These are phyloP conservation scores for Ceratobasidium papillatum DNA, from an alignment of 1,284 basidiomycete species.

Conservation along the genomic window DNA sequence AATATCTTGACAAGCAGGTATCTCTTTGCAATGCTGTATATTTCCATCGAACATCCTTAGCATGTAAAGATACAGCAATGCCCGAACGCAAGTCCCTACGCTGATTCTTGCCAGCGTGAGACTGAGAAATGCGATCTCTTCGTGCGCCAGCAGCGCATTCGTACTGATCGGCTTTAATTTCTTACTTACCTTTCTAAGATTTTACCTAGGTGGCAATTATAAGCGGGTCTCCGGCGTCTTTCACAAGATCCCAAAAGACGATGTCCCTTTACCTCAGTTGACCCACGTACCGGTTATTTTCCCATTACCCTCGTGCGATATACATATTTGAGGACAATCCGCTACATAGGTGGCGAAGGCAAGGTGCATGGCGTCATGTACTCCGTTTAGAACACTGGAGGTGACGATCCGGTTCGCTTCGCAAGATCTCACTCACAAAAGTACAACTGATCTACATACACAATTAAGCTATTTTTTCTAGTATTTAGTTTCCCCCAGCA, in stretches of 20 bases:
- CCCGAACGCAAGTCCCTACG: neutral
- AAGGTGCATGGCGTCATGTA: neutral
- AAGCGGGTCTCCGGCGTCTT: neutral
- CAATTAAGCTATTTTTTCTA: neutral
- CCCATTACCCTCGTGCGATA: neutral
- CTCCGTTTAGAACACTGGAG: neutral
- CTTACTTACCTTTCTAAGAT: neutral
- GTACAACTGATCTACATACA: neutral
- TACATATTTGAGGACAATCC: neutral
- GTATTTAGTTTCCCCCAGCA: neutral
- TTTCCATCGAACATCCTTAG: neutral
- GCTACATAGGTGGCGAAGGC: neutral
- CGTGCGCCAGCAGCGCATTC: neutral
- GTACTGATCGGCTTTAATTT: neutral
- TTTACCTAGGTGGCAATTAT: neutral
- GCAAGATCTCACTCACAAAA: neutral
- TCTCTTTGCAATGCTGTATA: neutral
- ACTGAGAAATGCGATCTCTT: neutral
- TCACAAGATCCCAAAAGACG: no score
- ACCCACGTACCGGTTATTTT: neutral
- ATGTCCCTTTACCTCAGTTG: neutral
- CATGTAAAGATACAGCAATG: neutral
- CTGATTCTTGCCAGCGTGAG: neutral
- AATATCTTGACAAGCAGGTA: no score
- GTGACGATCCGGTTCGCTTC: neutral